Evolutionary conservation across 2,329 filamentous ascomycete species (phyloP).

Genomic region (Escovopsis sp.): DNA sequence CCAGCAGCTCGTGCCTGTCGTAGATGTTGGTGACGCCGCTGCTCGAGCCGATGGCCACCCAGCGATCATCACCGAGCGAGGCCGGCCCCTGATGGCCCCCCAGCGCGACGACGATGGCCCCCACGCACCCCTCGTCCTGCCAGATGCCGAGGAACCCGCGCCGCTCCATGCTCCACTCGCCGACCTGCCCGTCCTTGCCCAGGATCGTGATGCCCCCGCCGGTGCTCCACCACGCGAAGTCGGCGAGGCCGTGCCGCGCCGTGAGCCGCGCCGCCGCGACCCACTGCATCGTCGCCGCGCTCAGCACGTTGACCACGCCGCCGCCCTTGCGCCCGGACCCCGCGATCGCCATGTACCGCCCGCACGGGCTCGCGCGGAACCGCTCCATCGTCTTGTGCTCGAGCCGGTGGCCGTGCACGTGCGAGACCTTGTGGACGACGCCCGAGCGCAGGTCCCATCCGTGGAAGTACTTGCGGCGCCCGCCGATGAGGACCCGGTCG

Average conservation of each 20-base stretch:
- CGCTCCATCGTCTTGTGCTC: slow-evolving; percentile 85
- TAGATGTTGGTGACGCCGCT: slow-evolving; percentile 90
- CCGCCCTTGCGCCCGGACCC: slow-evolving; percentile 72
- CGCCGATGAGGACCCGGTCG: slow-evolving; percentile 74
- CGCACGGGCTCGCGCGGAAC: slow-evolving; percentile 78
- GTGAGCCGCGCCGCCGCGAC: slow-evolving; percentile 68
- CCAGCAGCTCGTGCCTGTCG: slow-evolving; percentile 54
- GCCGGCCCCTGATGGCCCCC: slow-evolving; percentile 51
- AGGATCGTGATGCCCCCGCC: slow-evolving; percentile 69
- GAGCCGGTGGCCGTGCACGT: slow-evolving; percentile 57
- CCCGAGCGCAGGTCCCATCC: slow-evolving; percentile 81
- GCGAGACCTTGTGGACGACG: slow-evolving; percentile 64
- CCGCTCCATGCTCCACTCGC: slow-evolving; percentile 64
- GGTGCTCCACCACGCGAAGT: slow-evolving; percentile 86
- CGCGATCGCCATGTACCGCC: slow-evolving; percentile 69
- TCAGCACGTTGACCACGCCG: slow-evolving; percentile 74
- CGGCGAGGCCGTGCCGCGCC: slow-evolving; percentile 66
- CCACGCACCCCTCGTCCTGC: slow-evolving; percentile 80
- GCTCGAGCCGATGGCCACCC: slow-evolving; percentile 75
- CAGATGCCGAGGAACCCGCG: slow-evolving; percentile 64
- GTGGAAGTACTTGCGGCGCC: slow-evolving; percentile 82
- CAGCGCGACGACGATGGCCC: slow-evolving; percentile 66
- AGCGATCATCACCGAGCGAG: slow-evolving; percentile 62
- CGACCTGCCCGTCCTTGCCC: slow-evolving; percentile 76
- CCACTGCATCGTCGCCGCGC: slow-evolving; percentile 74